These are phyloP conservation scores for Pestalotiopsis sp. DNA, from an alignment of 2,329 filamentous ascomycete species.

Conservation along the genomic window DNA sequence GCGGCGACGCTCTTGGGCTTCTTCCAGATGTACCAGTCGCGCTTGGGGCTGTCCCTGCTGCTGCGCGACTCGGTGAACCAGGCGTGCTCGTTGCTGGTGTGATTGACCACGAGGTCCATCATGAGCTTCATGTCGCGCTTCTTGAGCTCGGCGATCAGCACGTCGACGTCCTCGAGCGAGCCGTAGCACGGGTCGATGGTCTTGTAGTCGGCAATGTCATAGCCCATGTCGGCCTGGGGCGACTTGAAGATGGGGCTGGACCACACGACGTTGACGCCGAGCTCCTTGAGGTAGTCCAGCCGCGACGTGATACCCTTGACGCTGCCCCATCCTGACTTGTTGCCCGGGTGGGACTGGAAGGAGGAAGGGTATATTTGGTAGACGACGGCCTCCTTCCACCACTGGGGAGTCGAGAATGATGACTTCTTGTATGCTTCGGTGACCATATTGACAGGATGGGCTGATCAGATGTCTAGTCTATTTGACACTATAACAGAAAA, in stretches of 20 bases:
- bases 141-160: slow-evolving; percentile 62
- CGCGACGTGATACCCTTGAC: slow-evolving; percentile 65
- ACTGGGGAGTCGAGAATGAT: slow-evolving; percentile 28
- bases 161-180: slow-evolving; percentile 66
- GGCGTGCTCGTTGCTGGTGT: slow-evolving; percentile 71
- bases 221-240: slow-evolving; percentile 71
- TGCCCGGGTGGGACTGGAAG: slow-evolving; percentile 59
- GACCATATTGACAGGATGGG: slow-evolving; percentile 9
- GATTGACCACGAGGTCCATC: slow-evolving; percentile 78
- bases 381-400: slow-evolving; percentile 61
- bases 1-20: slow-evolving; percentile 52
- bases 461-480: not conserved
- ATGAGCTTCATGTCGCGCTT: slow-evolving; percentile 70
- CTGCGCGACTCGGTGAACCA: slow-evolving; percentile 72
- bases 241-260: slow-evolving; percentile 67
- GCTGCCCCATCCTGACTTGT: slow-evolving; percentile 58
- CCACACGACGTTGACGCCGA: slow-evolving; percentile 70
- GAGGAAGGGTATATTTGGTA: slow-evolving; percentile 65
- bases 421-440: slow-evolving; percentile 9
- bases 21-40: slow-evolving; percentile 70
- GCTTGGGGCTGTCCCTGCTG: slow-evolving; percentile 63
- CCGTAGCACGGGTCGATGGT: slow-evolving; percentile 68
- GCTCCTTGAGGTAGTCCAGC: slow-evolving; percentile 60
- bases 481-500: not conserved
- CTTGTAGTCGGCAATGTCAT: slow-evolving; percentile 71